These are phyloP conservation scores for Lipomyces anomalus DNA, from an alignment of 805 yeast genomes.

Conservation along the genomic window DNA sequence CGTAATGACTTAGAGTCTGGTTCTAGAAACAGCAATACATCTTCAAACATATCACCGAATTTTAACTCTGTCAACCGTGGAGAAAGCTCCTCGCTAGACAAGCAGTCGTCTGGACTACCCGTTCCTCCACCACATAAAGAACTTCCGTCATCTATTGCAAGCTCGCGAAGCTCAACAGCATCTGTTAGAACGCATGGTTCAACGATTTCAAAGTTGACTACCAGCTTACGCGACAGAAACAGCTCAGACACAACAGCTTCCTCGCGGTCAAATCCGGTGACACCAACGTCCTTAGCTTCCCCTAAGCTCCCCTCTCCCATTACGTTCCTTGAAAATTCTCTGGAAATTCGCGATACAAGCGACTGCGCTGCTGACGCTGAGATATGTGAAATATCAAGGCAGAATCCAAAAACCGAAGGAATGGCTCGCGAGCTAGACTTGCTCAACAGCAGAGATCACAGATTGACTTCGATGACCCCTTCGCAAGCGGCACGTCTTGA, in stretches of 20 bases:
- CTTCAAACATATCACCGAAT: background rate
- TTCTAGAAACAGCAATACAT: no score
- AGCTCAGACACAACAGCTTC: background rate
- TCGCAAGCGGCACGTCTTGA: conserved; percentile 7
- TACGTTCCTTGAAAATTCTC: conserved; percentile 5
- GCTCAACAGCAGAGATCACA: background rate
- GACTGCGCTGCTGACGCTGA: conserved; percentile 18
- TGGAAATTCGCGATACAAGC: conserved; percentile 7
- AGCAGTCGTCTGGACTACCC: background rate
- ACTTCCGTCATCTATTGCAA: background rate
- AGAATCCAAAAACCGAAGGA: conserved; percentile 4
- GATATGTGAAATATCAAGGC: conserved; percentile 9
- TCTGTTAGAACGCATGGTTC: background rate
- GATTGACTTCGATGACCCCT: conserved; percentile 5
- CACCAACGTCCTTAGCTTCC: conserved; percentile 6
- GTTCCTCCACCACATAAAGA: conserved; percentile 12
- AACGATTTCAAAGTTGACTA: background rate
- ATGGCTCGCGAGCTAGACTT: conserved; percentile 11
- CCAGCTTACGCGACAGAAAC: background rate
- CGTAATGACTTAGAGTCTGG: background rate
- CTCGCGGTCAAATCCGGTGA: background rate
- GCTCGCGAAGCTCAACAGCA: background rate
- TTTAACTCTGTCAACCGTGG: conserved; percentile 1
- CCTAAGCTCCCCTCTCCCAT: background rate
- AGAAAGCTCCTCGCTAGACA: background rate